A percentile compares a stretch with the other conserved stretches of the same genome.
Conservation (phyloP, 2,329 filamentous ascomycete genomes). For the Zymoseptoria pseudotritici region DNA sequence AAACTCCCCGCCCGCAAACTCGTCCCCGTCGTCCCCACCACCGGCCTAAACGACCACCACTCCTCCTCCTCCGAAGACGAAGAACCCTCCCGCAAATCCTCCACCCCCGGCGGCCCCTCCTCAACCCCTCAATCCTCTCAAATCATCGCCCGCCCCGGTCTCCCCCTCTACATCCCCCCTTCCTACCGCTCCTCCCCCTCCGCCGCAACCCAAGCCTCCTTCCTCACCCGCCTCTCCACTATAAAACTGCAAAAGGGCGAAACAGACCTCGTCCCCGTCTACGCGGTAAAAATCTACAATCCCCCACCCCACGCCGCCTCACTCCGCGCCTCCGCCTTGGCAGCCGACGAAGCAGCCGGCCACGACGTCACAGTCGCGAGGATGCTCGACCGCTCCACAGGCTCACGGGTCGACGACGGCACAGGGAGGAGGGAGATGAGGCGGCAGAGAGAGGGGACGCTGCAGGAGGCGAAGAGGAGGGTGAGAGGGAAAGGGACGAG, state of each 20-base stretch:
- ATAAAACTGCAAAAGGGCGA: constrained; percentile 38
- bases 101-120: neutral
- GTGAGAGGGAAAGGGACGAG: too few species aligned
- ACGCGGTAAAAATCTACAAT: constrained; percentile 20
- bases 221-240: constrained; percentile 35
- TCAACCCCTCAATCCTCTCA: constrained; percentile 15
- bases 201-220: constrained; percentile 27
- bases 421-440: too few species aligned
- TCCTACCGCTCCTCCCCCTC: constrained; percentile 13
- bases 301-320: too few species aligned
- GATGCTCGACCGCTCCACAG: neutral
- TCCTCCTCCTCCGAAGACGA: constrained; percentile 2
- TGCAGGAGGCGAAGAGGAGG: too few species aligned
- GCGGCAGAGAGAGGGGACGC: too few species aligned
- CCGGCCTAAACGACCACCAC: neutral
- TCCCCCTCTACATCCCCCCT: constrained; percentile 19
- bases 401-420: too few species aligned
- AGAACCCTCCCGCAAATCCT: neutral
- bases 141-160: neutral
- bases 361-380: neutral
- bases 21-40: neutral
- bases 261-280: constrained; percentile 25
- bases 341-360: too few species aligned
- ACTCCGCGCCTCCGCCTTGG: too few species aligned
- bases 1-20: neutral